These are phyloP conservation scores for Scenedesmus sp. DNA, from an alignment of 163 green algal species.

Conservation along the genomic window DNA sequence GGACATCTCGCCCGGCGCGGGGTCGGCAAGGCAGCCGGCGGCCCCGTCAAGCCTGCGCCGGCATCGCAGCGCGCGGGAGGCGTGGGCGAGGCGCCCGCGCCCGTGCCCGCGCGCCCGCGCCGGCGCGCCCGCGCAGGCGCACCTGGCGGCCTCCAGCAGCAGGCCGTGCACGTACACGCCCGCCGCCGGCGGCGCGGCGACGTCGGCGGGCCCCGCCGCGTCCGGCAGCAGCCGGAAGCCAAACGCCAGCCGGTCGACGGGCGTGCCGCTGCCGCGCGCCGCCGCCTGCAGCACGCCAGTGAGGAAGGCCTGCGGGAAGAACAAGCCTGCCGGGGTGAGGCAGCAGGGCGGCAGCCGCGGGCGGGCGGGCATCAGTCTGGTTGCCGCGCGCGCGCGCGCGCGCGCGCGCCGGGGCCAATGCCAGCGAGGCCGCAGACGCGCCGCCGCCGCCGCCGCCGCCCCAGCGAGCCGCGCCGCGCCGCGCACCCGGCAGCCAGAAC, in stretches of 20 bases:
- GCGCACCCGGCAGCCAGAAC: conserved; percentile 75
- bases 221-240: conserved; percentile 56
- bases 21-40: conserved; percentile 45
- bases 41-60: conserved; percentile 17
- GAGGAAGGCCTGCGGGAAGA: conserved; percentile 65
- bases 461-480: not conserved
- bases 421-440: not conserved
- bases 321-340: conserved; percentile 25
- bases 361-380: conserved; percentile 58
- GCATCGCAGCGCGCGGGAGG: not conserved
- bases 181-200: not conserved
- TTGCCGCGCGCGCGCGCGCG: not conserved
- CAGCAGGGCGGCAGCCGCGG: conserved; percentile 32
- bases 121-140: not conserved
- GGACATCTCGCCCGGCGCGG: conserved; percentile 68
- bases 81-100: no score
- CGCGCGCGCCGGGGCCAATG: not conserved
- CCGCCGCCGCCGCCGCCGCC: not conserved
- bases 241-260: conserved; percentile 80
- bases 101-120: no score
- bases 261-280: conserved; percentile 67
- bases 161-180: conserved; percentile 74
- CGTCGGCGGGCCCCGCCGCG: not conserved
- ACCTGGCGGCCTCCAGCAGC: conserved; percentile 69
- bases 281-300: conserved; percentile 80